Percentiles rank a stretch among this genome's conserved stretches.
phyloP scores from a whole-genome alignment of 176 grass and related monocot genomes.

The Eleusine coracana region DNA sequence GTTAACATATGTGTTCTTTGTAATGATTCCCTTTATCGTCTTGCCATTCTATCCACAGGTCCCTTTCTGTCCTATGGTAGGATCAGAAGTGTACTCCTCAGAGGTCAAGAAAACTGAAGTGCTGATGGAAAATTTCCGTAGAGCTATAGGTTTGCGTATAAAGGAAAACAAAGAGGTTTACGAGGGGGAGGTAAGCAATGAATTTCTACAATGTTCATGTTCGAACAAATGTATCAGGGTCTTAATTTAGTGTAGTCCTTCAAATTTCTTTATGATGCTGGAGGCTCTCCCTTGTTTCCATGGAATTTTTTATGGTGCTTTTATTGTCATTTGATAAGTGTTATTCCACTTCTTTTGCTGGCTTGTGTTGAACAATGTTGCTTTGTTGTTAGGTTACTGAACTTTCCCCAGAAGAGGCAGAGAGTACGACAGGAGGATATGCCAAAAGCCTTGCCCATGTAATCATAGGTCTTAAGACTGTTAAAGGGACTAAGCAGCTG shows the following conservation, averaged over 20 bases:
- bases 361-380: slow-evolving; percentile 1
- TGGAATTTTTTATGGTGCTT: not conserved
- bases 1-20: not conserved
- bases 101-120: slow-evolving; percentile 99
- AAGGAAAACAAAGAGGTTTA: slow-evolving; percentile 99
- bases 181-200: slow-evolving; percentile 79
- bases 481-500: slow-evolving; percentile 94
- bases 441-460: slow-evolving; percentile 88
- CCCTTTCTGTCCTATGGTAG: slow-evolving; percentile 98
- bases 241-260: not conserved
- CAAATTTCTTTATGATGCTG: not conserved
- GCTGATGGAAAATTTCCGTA: slow-evolving; percentile 91
- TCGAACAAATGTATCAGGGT: not conserved
- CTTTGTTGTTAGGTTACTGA: slow-evolving; percentile 74
- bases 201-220: slow-evolving; percentile 4
- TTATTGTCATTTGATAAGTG: not conserved
- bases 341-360: not conserved
- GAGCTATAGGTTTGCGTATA: slow-evolving; percentile 91
- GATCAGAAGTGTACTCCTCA: slow-evolving; percentile 94
- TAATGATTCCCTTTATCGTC: slow-evolving; percentile 16
- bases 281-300: not conserved
- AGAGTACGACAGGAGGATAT: slow-evolving; percentile 82
- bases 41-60: slow-evolving; percentile 52
- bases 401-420: slow-evolving; percentile 87
- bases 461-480: slow-evolving; percentile 91